Conservation (phyloP, 306 rosid species). For the Mimosa bimucronata region DNA sequence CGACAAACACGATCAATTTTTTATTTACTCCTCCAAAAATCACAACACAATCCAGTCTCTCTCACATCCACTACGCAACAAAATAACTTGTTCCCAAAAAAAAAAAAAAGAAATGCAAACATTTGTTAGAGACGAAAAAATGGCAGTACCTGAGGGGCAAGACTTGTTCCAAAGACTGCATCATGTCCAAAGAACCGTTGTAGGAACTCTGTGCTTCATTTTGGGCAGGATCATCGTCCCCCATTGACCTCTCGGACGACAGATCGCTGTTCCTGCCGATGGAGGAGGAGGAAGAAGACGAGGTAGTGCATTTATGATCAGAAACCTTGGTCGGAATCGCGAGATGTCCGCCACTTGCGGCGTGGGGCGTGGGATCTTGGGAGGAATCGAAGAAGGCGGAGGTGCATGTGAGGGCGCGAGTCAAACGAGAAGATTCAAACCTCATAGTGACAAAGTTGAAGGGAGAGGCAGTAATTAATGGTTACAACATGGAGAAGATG, state of each 20-base stretch:
- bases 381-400: slow-evolving; percentile 31
- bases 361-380: slow-evolving; percentile 5
- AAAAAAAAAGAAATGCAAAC: too few relatives aligned
- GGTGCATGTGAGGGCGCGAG: slow-evolving; percentile 14
- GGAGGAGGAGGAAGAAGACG: slow-evolving; percentile 65
- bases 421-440: slow-evolving; percentile 37
- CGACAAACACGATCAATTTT: not conserved
- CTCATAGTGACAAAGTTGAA: slow-evolving; percentile 12
- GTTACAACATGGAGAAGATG: not conserved
- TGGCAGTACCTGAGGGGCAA: slow-evolving; percentile 63
- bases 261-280: slow-evolving; percentile 81
- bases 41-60: not conserved
- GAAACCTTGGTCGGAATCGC: slow-evolving; percentile 21
- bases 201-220: slow-evolving; percentile 73
- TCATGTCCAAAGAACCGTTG: slow-evolving; percentile 61
- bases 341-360: slow-evolving; percentile 1
- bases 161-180: slow-evolving; percentile 73
- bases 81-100: not conserved
- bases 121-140: not conserved
- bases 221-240: slow-evolving; percentile 46
- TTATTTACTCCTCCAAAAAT: not conserved
- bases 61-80: not conserved
- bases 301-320: slow-evolving; percentile 38
- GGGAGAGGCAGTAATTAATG: not conserved
- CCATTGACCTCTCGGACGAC: slow-evolving; percentile 45